Evolutionary conservation across 2,329 filamentous ascomycete genomes (phyloP), one percentile per base, ranked within the genome.

Genomic region (Calonectria naviculata): DNA sequence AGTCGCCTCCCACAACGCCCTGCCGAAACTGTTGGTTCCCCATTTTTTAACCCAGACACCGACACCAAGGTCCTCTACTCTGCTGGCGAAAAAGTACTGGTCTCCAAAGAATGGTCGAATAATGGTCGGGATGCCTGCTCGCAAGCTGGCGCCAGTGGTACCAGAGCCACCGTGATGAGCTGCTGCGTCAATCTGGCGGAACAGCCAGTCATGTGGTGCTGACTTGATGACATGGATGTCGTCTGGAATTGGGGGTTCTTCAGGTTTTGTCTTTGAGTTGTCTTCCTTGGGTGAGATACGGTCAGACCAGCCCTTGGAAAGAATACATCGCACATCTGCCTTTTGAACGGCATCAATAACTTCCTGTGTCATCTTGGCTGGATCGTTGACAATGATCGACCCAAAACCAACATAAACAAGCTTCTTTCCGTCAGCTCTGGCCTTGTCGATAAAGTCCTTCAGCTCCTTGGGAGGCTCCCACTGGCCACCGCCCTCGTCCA

Each of bases 51-150:
- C 87, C 79, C 93, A 94, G 24, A 98, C 92, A 0, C 97, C 97
- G 2, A 98, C 97, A 0, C 97, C 96, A 7, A 99, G 87, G 79
- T 98, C 96, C 81, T 98, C 95, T 1, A 98, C 93, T 5, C 97
- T 90, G 34, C 89, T 90, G 8, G 95, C 97, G 78, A 97, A 98
- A 87, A 99, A 99, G 87, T 93, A 98, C 81, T 99, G 97, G 78
- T 99, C 97, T 6, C 97, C 97, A 80, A 99, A 99, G 86, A 98
- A 99, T 0, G 97, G 97, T 72, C 96, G 94, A 80, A 98, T 93
- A 74, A 99, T 95, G 0, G 97, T 98, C 0, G 97, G 97, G 6
- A 98, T 91, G 2, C 97, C 97, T 0, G 95, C 95, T 64, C 97
- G 90, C 60, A 99, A 86, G 81, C 95, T 97, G 1, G 97, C 97